A percentile compares a stretch with the other conserved stretches of the same genome.
phyloP scores from a whole-genome alignment of 768 basidiomycete species.

The Coprinellus aureogranulatus region DNA sequence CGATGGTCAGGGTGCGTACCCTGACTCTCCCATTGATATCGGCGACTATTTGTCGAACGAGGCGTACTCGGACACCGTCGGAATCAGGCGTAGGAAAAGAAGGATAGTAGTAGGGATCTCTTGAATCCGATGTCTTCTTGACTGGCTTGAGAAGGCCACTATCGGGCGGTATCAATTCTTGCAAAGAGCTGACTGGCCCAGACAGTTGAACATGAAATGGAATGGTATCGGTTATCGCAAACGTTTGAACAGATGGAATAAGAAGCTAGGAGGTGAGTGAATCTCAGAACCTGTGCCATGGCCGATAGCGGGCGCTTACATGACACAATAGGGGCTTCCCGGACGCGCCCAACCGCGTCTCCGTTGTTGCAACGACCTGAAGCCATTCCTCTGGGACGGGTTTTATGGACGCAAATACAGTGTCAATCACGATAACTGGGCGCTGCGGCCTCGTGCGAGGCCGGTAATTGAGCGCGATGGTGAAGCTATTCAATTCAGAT shows the following conservation, averaged over 20 bases:
- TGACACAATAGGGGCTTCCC: slow-evolving; percentile 48
- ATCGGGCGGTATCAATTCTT: slow-evolving; percentile 35
- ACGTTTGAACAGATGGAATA: slow-evolving; percentile 50
- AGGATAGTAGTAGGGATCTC: not conserved
- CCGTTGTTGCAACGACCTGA: slow-evolving; percentile 42
- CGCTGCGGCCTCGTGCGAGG: slow-evolving; percentile 49
- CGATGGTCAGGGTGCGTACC: slow-evolving; percentile 36
- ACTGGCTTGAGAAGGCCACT: slow-evolving; percentile 21
- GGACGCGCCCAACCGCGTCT: slow-evolving; percentile 27
- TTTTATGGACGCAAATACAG: slow-evolving; percentile 51
- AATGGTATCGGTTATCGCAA: slow-evolving; percentile 47
- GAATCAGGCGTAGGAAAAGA: slow-evolving; percentile 2
- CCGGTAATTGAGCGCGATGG: slow-evolving; percentile 38
- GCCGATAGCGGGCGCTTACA: slow-evolving; percentile 37
- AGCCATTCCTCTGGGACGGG: slow-evolving; percentile 57
- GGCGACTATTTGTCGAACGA: slow-evolving; percentile 46
- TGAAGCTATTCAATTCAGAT: slow-evolving; percentile 31
- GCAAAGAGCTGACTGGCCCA: slow-evolving; percentile 42
- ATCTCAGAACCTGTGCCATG: not conserved
- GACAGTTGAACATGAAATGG: slow-evolving; percentile 59
- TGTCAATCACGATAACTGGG: slow-evolving; percentile 39
- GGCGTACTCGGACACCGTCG: slow-evolving; percentile 15
- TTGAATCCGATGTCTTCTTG: not conserved
- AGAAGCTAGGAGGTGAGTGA: slow-evolving; percentile 15
- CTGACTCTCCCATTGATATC: slow-evolving; percentile 37